Evolutionary conservation across 352 stramenopile species (phyloP).

Genomic region (Pythium utonaiense): DNA sequence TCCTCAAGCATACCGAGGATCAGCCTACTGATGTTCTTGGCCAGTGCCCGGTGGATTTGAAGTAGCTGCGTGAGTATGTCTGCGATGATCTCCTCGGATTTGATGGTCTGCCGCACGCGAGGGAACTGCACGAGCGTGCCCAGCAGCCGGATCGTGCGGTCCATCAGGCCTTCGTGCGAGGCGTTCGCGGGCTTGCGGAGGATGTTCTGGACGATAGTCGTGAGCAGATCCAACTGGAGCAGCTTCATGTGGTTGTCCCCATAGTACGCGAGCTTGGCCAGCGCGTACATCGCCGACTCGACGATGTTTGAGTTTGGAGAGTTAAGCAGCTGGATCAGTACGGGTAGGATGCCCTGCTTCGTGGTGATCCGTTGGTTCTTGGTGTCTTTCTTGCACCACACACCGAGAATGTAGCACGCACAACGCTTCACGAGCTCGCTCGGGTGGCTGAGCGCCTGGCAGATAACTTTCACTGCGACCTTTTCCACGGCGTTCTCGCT

Average conservation of each 20-base stretch:
- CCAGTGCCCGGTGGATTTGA: constrained; percentile 47
- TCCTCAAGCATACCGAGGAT: constrained; percentile 60
- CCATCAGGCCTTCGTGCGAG: constrained; percentile 46
- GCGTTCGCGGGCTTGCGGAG: constrained; percentile 36
- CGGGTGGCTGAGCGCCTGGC: constrained; percentile 47
- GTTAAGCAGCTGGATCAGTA: constrained; percentile 59
- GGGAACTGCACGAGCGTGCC: constrained; percentile 57
- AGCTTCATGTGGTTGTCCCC: constrained; percentile 67
- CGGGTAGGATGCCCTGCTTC: constrained; percentile 34
- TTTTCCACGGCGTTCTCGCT: constrained; percentile 32
- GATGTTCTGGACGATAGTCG: constrained; percentile 48
- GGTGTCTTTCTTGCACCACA: constrained; percentile 55
- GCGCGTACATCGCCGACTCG: constrained; percentile 54
- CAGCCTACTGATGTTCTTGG: constrained; percentile 64
- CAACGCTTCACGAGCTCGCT: constrained; percentile 73
- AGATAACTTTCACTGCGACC: constrained; percentile 56
- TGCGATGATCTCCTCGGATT: constrained; percentile 69
- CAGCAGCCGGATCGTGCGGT: constrained; percentile 55
- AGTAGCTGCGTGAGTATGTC: constrained; percentile 61
- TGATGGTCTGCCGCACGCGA: constrained; percentile 49
- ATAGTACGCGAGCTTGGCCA: constrained; percentile 61
- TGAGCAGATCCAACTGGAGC: constrained; percentile 52
- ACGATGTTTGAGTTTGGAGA: constrained; percentile 53
- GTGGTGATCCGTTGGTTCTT: constrained; percentile 49
- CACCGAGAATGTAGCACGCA: constrained; percentile 58